These are phyloP conservation scores for Linderniella brevidens DNA, from an alignment of 257 asterid species.

Conservation along the genomic window DNA sequence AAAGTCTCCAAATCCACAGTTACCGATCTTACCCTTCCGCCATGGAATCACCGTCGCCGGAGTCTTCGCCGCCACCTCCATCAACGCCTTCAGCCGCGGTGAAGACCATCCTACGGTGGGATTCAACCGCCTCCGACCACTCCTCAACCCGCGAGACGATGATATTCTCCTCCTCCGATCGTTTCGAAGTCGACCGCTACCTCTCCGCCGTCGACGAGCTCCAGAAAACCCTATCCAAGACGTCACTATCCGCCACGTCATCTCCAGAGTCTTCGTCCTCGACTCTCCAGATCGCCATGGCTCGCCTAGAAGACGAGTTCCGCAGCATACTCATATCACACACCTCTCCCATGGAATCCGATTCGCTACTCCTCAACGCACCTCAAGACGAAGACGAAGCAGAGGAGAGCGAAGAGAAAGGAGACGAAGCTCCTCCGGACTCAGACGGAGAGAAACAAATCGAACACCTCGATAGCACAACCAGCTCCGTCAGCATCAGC, in stretches of 20 bases:
- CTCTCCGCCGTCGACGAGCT: conserved; percentile 74
- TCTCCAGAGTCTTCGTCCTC: conserved; percentile 13
- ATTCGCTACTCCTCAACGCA: conserved; percentile 29
- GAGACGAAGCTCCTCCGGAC: too few species aligned
- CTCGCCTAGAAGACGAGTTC: conserved; percentile 91
- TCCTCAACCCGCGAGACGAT: conserved; percentile 34
- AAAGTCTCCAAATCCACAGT: too few species aligned
- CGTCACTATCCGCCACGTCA: conserved; percentile 31
- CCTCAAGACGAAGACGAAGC: conserved; percentile 22
- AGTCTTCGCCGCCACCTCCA: conserved; percentile 52
- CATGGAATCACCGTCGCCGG: conserved; percentile 30
- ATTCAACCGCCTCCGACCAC: conserved; percentile 60
- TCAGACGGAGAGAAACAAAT: conserved; percentile 21
- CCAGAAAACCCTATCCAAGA: conserved; percentile 34
- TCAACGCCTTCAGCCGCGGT: conserved; percentile 43
- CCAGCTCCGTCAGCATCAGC: conserved; percentile 18
- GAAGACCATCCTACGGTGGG: conserved; percentile 66
- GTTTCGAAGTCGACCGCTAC: conserved; percentile 59
- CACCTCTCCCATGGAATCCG: conserved; percentile 48
- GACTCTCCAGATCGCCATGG: conserved; percentile 87
- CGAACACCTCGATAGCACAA: conserved; percentile 52
- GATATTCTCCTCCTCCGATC: conserved; percentile 66
- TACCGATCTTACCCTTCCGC: conserved; percentile 67
- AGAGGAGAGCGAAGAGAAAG: conserved; percentile 26
- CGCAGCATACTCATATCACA: conserved; percentile 63